Percentiles rank a stretch among this genome's conserved stretches.
These are phyloP conservation scores for Pichia sp. DNA, from an alignment of 1,139 yeast species.

Conservation along the genomic window DNA sequence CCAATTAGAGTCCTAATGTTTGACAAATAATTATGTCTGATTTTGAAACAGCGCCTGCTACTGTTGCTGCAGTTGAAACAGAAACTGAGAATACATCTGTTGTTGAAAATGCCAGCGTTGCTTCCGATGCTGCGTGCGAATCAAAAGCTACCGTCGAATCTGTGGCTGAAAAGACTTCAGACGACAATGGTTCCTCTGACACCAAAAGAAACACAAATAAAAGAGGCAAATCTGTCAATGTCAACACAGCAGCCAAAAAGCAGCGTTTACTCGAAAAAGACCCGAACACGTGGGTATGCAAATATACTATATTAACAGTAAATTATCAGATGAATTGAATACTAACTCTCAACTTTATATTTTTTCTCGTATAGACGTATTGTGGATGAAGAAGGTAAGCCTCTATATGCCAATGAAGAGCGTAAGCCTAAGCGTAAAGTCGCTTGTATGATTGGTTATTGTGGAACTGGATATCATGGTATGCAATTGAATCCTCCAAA, in stretches of 20 bases:
- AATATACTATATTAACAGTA: neutral
- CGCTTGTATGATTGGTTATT: constrained; percentile 89
- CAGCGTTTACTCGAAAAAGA: constrained; percentile 26
- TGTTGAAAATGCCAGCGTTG: neutral
- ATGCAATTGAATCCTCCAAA: constrained; percentile 93
- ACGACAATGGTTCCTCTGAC: neutral
- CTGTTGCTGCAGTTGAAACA: neutral
- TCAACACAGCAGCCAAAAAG: constrained; percentile 24
- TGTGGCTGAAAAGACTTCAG: neutral
- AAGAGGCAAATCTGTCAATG: constrained; percentile 31
- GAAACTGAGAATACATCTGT: neutral
- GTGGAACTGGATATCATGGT: constrained; percentile 98
- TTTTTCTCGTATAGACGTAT: constrained; percentile 24
- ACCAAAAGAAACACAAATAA: neutral
- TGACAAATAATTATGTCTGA: neutral
- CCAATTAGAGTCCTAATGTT: too few species aligned
- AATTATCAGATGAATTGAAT: neutral
- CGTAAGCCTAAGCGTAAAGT: constrained; percentile 79
- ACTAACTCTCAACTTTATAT: neutral
- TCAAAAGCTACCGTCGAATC: neutral
- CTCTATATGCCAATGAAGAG: constrained; percentile 41
- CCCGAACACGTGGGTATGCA: constrained; percentile 49
- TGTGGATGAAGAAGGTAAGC: constrained; percentile 56
- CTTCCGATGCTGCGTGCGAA: neutral
- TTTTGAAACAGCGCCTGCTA: neutral